Evolutionary conservation across 306 rosid genomes (phyloP), one percentile per base, ranked within the genome.

Genomic region (Cucumis cinereus): DNA sequence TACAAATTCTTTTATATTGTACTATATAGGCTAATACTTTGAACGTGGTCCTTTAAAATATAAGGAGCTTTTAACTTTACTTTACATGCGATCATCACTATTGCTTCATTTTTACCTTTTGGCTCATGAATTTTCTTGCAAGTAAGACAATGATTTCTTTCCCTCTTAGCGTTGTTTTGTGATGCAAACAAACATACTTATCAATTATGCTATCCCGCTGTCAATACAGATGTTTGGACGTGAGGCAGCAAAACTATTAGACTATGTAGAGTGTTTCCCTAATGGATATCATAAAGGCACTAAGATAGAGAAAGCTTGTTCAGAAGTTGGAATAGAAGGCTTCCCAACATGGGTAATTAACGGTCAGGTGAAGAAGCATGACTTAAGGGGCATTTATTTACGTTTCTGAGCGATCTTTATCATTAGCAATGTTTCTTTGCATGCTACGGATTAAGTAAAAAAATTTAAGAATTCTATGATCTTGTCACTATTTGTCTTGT

Each of bases 191-290:
- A n/a, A 20, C 47, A 67, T 40, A 67, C 9, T 53, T 69, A 69
- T 69, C 72, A 63, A 67, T 60, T 77, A 73, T 73, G 23, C 24
- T 77, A 74, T 72, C 63, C 12, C 63, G 40, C 38, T 17, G 4
- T 75, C 70, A 24, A 38, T 61, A 20, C 82, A 91, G 97, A 90
- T 85, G 90, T 92, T 94, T 85, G 99, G 99, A 40, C 79, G 79
- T 2, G 97, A 94, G 83, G 99, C 96, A 23, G 95, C 85, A 1
- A 90, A 84, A 80, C 72, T 86, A 52, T 81, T 94, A 81, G 88
- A 92, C 81, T 90, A 89, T 73, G 95, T 89, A 68, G 99, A 94
- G 80, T 94, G 99, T 83, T 94, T 90, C 84, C 99, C 99, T 3
- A 85, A 79, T 22, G 99, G 99, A 69, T 92, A 59, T 78, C 90